Base-by-base conservation (phyloP, 257 asterid genomes). In the Lithospermum erythrorhizon region DNA sequence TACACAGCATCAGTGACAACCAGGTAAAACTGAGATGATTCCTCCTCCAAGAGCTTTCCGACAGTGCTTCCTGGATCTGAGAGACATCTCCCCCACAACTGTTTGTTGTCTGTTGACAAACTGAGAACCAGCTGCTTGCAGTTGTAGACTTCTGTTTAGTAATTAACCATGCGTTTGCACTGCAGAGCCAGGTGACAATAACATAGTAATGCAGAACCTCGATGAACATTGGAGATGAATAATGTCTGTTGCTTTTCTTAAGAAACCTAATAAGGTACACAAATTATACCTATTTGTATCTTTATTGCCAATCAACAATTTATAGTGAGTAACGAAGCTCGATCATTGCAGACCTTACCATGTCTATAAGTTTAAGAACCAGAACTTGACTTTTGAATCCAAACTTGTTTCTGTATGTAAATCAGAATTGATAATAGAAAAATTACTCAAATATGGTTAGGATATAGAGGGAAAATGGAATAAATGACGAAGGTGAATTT, bases 381-480 rank as follows among this genome's bases (percentile, higher is more conserved):
- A 51, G 94, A 76, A 73, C 88, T 76, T 56, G 97, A 83, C 89
- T 90, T 90, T 68, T 90, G 97, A 82, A 90, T 88, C 97, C 97
- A 87, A 64, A 90, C 95, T 81, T 84, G 97, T 70, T 90, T 90
- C 95, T 90, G 95, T 73, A 79, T 63, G 20, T 57, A 63, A 61
- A 65, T 56, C 58, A 73, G 11, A 49, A 41, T 49, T 48, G 62
- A 47, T 19, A 24, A 56, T 24, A 32, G 25, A 37, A 6, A 59
- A 21, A 19, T 37, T 11, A 17, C 27, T 25, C 18, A 15, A 20
- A 20, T 45, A 18, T 3, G 3, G 13, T 47, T 16, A 9, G 22
- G 54, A 68, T 18, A 29, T 45, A 47, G 32, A 45, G 45, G 23
- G 9, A 22, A 35, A 49, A 15, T 37, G 6, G 29, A 53, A 67